phyloP scores from a whole-genome alignment of 345 rosid species.

The Eucalyptus polybractea region DNA sequence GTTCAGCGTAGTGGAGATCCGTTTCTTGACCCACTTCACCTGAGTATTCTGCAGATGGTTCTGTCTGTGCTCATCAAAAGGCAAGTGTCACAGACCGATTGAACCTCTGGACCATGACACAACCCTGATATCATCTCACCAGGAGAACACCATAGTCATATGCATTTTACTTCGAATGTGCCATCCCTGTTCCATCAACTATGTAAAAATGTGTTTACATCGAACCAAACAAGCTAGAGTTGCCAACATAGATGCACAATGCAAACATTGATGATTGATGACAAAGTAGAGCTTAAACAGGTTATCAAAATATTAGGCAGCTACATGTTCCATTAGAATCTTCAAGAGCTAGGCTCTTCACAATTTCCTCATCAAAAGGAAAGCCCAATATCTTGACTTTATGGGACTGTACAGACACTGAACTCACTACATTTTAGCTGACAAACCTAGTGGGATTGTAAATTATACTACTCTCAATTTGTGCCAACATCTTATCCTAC shows the following conservation, averaged over 20 bases:
- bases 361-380: background rate
- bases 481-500: background rate
- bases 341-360: background rate
- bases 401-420: background rate
- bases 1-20: background rate
- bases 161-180: background rate
- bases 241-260: background rate
- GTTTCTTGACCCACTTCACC: background rate
- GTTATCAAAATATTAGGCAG: background rate
- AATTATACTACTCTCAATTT: background rate
- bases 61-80: background rate
- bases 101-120: too few relatives aligned
- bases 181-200: background rate
- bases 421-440: background rate
- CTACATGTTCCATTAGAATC: background rate
- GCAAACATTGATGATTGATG: background rate
- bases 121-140: background rate
- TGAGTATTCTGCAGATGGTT: too few relatives aligned
- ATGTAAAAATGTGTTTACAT: background rate
- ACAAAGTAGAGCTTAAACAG: background rate
- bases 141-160: background rate
- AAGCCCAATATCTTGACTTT: background rate
- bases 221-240: background rate
- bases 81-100: background rate
- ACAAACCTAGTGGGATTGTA: background rate